phyloP scores from a whole-genome alignment of 73 alveolate species.

The Diophrys appendiculata region DNA sequence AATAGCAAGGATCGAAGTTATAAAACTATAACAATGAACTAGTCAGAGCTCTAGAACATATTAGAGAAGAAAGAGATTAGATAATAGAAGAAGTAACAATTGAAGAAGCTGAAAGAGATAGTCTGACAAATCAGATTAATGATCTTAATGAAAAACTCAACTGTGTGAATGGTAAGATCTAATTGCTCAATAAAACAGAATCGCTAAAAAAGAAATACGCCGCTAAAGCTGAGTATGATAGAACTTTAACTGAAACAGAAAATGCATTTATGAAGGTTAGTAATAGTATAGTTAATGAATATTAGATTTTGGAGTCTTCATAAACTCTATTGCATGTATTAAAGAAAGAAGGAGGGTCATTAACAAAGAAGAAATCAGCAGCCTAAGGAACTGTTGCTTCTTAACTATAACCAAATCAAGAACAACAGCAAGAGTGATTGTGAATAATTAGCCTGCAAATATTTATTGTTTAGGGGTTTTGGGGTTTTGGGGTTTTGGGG shows the following conservation, averaged over 20 bases:
- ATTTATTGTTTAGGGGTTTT: no score
- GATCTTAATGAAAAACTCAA: constrained; percentile 69
- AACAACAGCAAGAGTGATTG: no score
- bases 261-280: constrained; percentile 68
- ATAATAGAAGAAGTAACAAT: constrained; percentile 58
- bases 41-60: constrained; percentile 81
- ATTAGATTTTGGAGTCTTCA: constrained; percentile 67
- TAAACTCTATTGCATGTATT: constrained; percentile 74
- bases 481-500: no score
- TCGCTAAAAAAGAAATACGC: constrained; percentile 71
- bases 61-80: constrained; percentile 75
- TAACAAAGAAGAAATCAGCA: constrained; percentile 45
- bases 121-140: constrained; percentile 74
- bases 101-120: constrained; percentile 76
- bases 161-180: constrained; percentile 82
- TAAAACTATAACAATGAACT: constrained; percentile 91
- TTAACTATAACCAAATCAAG: no score
- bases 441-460: no score
- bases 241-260: constrained; percentile 73
- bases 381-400: background rate
- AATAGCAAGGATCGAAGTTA: constrained; percentile 92
- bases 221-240: constrained; percentile 72
- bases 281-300: no score
- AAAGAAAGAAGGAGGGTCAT: constrained; percentile 62
- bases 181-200: no score